Evolutionary conservation across 2,329 filamentous ascomycete species (phyloP), one percentile per base, ranked within the genome.

Genomic region (Cladosporium sp.): DNA sequence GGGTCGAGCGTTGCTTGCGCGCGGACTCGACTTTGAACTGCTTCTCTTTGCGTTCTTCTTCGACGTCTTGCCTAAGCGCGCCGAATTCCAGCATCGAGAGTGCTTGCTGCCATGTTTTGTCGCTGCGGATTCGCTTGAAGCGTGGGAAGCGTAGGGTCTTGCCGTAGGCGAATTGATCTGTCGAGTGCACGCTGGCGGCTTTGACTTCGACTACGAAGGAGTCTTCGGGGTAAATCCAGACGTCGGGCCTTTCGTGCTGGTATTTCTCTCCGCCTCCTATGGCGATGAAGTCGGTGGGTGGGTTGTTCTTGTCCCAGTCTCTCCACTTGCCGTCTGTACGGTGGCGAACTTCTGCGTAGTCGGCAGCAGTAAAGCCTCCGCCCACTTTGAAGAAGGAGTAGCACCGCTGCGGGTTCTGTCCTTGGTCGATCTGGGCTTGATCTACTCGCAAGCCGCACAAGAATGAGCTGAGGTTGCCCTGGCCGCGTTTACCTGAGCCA

Each of bases 351-450:
- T 90, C 87, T 0, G 90, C 88, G 76, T 97, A 98, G 74, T 99
- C 95, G 62, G 91, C 87, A 0, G 88, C 90, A 15, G 87, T 88
- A 76, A 98, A 93, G 0, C 95, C 95, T 63, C 95, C 95, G n/a
- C 95, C 95, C 18, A 99, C 95, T 78, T 95, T 97, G 84, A 93
- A 96, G 80, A 99, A 97, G n/a, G 93, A 97, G 73, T 89, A 91
- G 74, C 89, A 96, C 77, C 92, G 93, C 78, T 92, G 90, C 0
- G 88, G 85, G 68, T 88, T 85, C 5, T 77, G 73, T 12, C 80
- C 81, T 28, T 79, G 78, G 24, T 80, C 78, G 41, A 83, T 80
- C 38, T 90, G 84, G 36, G 91, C 85, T 70, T 90, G 86, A 61
- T 92, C 88, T 0, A 90, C 88, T 32, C 92, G 86, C n/a, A 99